Base-by-base conservation (phyloP, 1,284 basidiomycete species). In the Tranzscheliella williamsii region DNA sequence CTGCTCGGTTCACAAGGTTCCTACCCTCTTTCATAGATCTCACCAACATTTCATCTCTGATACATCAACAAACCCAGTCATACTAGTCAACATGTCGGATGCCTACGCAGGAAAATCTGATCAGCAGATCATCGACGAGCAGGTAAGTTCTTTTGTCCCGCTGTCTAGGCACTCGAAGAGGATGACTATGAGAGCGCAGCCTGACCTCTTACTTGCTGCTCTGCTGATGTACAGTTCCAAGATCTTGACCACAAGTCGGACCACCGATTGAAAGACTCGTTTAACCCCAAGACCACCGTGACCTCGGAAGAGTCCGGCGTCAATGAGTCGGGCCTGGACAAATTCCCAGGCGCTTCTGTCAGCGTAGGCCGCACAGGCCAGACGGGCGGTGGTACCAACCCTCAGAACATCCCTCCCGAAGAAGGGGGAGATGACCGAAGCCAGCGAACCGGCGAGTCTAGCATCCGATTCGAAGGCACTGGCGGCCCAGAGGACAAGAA, bases 71-170 rank as follows among this genome's bases (percentile, higher is more conserved):
- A 9, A 29, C 9, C 27, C 38, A 12, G 38, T 35, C 40, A 7
- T 17, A 16, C 22, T 15, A 23, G 16, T 16, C 47, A 61, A 27
- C 24, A 72, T 70, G 67, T 72, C 69, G 17, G 67, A 67, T 45
- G 69, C 58, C 0, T 72, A 66, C 51, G 56, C 54, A 29, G 67
- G 60, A 42, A 72, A 65, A 57, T 52, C 54, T 12, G 54, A 72
- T 47, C 43, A 64, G 56, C 54, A 72, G 49, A 72, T 72, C 56
- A 72, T 70, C 42, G 45, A 56, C 49, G 60, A 72, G 46, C 51
- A 57, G 55, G 61, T 58, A 45, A 9, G 53, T 52, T 5, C 15
- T 12, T 6, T 34, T 13, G 33, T 20, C 12, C 20, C 9, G 36
- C 17, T 11, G 32, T 11, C 36, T 21, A 24, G 13, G n/a, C n/a